Evolutionary conservation across 768 basidiomycete genomes (phyloP), one percentile per base, ranked within the genome.

Genomic region (Hebeloma cylindrosporum): DNA sequence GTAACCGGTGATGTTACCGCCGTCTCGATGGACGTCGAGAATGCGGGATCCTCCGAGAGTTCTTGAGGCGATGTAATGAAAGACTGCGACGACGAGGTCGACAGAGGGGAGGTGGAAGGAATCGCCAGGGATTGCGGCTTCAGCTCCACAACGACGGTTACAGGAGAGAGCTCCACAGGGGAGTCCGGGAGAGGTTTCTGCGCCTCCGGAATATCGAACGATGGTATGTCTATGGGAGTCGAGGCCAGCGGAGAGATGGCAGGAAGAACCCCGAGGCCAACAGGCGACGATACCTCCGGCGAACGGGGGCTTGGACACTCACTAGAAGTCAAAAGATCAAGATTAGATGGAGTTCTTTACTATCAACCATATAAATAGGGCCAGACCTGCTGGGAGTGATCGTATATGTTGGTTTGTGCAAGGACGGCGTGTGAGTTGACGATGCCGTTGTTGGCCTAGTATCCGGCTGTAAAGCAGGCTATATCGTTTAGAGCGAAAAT

Each of bases 231-330:
- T n/a, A 66, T 45, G 0, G 68, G 66, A 1, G 65, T 67, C 3
- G 61, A 45, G 2, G 59, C 53, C 7, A 70, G 52, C 7, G 71
- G 69, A 4, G 68, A 68, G 16, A 69, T 60, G 1, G 42, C 29
- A 1, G 69, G 68, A 7, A 73, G 53, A 5, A 54, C 40, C 2
- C 56, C 62, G 6, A 73, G 60, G n/a, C 61, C 69, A 20, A 60
- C 38, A 0, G 69, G 70, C 7, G 70, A 70, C 14, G 42, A 42
- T 9, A 70, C 63, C 11, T 65, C 62, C 0, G 68, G 71, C 6
- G 68, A 68, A 22, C 31, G 49, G 18, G 50, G 56, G 49, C 50
- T 54, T 17, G 38, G 33, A 32, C 52, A 57, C 43, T 55, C 55
- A 39, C 59, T 61, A 34, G 21, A 40, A 9, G 30, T 7, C 7